Evolutionary conservation across 768 basidiomycete species (phyloP).

Genomic region (Trametes meyenii): DNA sequence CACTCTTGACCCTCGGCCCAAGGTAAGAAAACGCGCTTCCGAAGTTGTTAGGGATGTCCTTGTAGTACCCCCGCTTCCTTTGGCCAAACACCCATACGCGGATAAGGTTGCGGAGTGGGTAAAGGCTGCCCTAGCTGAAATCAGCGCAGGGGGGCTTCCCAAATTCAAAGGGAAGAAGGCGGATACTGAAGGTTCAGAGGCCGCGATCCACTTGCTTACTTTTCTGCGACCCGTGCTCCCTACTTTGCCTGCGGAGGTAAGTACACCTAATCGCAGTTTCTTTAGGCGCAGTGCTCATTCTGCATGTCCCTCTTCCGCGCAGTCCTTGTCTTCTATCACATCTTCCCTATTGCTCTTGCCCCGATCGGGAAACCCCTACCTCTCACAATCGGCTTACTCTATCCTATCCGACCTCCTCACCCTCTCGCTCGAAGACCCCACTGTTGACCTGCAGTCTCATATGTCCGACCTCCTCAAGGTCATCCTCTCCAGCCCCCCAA

Average conservation of each 20-base stretch:
- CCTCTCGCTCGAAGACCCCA: conserved; percentile 51
- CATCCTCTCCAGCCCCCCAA: conserved; percentile 66
- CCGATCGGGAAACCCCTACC: conserved; percentile 83
- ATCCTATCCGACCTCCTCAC: conserved; percentile 82
- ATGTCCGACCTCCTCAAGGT: conserved; percentile 64
- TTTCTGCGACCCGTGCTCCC: conserved; percentile 65
- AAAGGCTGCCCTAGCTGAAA: conserved; percentile 64
- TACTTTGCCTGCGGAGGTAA: conserved; percentile 68
- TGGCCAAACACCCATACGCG: conserved; percentile 83
- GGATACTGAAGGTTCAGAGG: conserved; percentile 64
- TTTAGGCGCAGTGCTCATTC: conserved; percentile 14
- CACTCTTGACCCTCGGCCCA: conserved; percentile 86
- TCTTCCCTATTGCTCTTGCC: conserved; percentile 78
- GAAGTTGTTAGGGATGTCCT: conserved; percentile 84
- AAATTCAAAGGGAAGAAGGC: conserved; percentile 61
- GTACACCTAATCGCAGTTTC: conserved; percentile 32
- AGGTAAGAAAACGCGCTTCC: conserved; percentile 89
- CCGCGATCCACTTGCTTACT: conserved; percentile 76
- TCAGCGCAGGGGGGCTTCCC: conserved; percentile 59
- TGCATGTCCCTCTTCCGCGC: too few relatives aligned
- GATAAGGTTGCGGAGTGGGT: conserved; percentile 82
- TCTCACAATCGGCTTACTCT: conserved; percentile 86
- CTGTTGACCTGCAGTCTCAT: conserved; percentile 52
- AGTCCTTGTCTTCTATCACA: conserved; percentile 77
- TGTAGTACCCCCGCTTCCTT: conserved; percentile 73